Base-by-base conservation (phyloP, 2,329 filamentous ascomycete species). In the Colletotrichum siamense region DNA sequence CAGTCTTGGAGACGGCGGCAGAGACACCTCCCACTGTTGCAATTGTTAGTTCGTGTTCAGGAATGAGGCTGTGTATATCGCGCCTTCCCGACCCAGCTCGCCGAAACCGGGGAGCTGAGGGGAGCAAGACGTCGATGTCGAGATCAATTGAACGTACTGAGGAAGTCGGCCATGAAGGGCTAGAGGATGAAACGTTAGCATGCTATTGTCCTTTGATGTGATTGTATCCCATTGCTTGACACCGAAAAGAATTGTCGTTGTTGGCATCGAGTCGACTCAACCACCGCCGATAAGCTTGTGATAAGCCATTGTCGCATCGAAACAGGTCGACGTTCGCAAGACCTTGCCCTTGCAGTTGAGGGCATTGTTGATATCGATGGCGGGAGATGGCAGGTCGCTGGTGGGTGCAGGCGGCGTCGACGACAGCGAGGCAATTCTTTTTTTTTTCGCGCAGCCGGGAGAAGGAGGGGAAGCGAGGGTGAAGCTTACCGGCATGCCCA, bases 1-100 rank as follows among this genome's bases (percentile, higher is more conserved):
- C 97, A 83, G 97, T 99, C 96, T 99, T 99, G 88, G 97, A 99
- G 94, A 99, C 96, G 89, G 97, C 97, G 89, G 97, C 97, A 87
- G 97, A 98, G 84, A 99, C 94, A 98, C 97, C 97, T 94, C 97
- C 97, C 97, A 99, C 96, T 98, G 83, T 86, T 83, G 81, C 85
- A 63, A 64, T 18, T 52, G 78, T 82, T 80, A 82, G 81, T 76
- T 69, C 26, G 30, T 44, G 9, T 32, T 30, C 36, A 13, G 26
- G 15, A 28, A 28, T 59, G 55, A 59, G 28, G 30, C 8, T 8
- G 15, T 18, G 1, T 24, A 7, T 67, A 52, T 63, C 15, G 52
- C 22, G 62, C 28, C n/a, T 7, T 5, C n/a, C 12, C 4, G 10
- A 32, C 52, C 52, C 8, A 67, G 26, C 62, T 67, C 9, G 22